Percentiles rank a stretch among this genome's conserved stretches.
Conservation (phyloP, 148 eudicot species). For the Fagopyrum homotropicum region DNA sequence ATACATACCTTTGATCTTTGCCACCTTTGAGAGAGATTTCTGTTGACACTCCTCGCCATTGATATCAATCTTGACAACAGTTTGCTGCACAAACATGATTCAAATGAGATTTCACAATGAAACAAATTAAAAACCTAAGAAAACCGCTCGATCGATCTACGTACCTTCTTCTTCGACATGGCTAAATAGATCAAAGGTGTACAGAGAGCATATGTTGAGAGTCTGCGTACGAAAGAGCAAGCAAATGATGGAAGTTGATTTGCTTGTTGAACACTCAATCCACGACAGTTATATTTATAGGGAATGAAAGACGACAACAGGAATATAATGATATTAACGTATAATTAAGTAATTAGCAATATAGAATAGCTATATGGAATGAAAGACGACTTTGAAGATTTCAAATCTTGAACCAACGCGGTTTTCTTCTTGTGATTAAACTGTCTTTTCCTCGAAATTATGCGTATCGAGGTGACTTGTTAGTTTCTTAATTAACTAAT, state of each 20-base stretch:
- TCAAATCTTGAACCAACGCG: conserved; percentile 6
- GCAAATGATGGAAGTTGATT: not conserved
- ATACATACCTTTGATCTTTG: conserved; percentile 13
- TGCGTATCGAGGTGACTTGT: not conserved
- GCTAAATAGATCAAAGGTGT: not conserved
- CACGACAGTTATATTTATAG: not conserved
- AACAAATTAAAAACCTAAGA: no score
- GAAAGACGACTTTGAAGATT: conserved; percentile 8
- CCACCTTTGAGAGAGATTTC: conserved; percentile 3
- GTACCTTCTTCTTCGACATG: conserved; percentile 15
- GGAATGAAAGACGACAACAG: not conserved
- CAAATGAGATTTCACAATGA: no score
- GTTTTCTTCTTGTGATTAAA: not conserved
- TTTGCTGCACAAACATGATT: conserved; percentile 8
- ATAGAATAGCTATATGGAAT: not conserved
- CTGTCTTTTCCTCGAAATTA: not conserved
- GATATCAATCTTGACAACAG: conserved; percentile 5
- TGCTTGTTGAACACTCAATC: not conserved
- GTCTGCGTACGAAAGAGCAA: not conserved
- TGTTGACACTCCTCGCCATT: conserved; percentile 8
- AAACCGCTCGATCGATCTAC: not conserved
- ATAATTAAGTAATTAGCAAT: not conserved
- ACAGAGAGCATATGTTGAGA: not conserved
- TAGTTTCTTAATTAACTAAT: not conserved
- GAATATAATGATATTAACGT: not conserved